Evolutionary conservation across 768 basidiomycete species (phyloP).

Genomic region (Candolleomyces eurysporus): DNA sequence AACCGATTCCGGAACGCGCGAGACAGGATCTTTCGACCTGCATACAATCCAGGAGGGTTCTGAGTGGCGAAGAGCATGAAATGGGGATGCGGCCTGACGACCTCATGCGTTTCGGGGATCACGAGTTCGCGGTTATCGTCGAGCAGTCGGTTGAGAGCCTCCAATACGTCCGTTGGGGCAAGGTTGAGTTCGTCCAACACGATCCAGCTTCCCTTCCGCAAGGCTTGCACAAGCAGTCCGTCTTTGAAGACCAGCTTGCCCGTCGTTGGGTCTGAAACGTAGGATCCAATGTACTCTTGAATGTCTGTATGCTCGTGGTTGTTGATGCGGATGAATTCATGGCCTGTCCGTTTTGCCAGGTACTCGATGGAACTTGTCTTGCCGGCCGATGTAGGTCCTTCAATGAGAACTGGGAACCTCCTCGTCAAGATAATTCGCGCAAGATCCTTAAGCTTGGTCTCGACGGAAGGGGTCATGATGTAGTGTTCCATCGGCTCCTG

Average conservation of each 20-base stretch:
- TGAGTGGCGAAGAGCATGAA: slow-evolving; percentile 99
- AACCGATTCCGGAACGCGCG: slow-evolving; percentile 97
- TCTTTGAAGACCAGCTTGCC: slow-evolving; percentile 97
- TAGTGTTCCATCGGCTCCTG: slow-evolving; percentile 74
- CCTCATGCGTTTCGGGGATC: slow-evolving; percentile 94
- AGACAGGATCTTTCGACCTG: slow-evolving; percentile 90
- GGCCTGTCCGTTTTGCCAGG: slow-evolving; percentile 88
- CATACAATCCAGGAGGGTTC: slow-evolving; percentile 95
- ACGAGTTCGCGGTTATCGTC: slow-evolving; percentile 97
- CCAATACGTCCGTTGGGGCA: slow-evolving; percentile 96
- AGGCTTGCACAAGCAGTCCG: slow-evolving; percentile 88
- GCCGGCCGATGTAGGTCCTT: slow-evolving; percentile 96
- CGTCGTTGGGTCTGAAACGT: slow-evolving; percentile 86
- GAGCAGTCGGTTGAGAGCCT: slow-evolving; percentile 92
- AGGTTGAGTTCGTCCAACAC: slow-evolving; percentile 97
- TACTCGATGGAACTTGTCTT: slow-evolving; percentile 98
- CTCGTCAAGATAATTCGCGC: slow-evolving; percentile 86
- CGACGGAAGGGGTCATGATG: slow-evolving; percentile 93
- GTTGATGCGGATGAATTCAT: slow-evolving; percentile 96
- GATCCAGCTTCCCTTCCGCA: slow-evolving; percentile 94
- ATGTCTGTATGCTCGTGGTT: slow-evolving; percentile 99
- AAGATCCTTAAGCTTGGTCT: slow-evolving; percentile 91
- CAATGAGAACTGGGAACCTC: slow-evolving; percentile 92
- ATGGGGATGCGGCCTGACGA: slow-evolving; percentile 88
- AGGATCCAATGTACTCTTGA: slow-evolving; percentile 97